These are phyloP conservation scores for Neonectria magnoliae DNA, from an alignment of 2,329 filamentous ascomycete genomes.

Conservation along the genomic window DNA sequence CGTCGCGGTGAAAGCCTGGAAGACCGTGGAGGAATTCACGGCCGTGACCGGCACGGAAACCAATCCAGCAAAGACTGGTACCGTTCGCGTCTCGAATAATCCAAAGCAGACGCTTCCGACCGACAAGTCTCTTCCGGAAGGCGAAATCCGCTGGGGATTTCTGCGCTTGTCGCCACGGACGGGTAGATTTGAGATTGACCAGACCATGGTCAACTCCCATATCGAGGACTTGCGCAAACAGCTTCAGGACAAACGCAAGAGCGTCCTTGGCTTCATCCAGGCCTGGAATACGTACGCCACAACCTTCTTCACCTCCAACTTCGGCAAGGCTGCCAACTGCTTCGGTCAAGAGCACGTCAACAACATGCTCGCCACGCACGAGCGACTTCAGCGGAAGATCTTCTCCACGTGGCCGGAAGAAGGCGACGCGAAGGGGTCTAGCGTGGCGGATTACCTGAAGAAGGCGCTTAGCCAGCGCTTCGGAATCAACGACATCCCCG, in stretches of 20 bases:
- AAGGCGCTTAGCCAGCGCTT: conserved; percentile 63
- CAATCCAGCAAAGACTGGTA: conserved; percentile 62
- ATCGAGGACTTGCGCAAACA: conserved; percentile 68
- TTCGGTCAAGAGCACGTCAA: conserved; percentile 63
- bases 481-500: conserved; percentile 53
- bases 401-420: conserved; percentile 51
- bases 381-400: conserved; percentile 58
- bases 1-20: conserved; percentile 67
- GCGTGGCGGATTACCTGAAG: conserved; percentile 66
- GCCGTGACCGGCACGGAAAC: conserved; percentile 65
- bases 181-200: conserved; percentile 69
- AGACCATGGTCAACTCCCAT: conserved; percentile 66
- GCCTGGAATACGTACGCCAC: conserved; percentile 64
- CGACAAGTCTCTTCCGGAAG: conserved; percentile 54
- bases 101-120: conserved; percentile 29
- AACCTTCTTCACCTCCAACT: conserved; percentile 63
- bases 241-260: conserved; percentile 62
- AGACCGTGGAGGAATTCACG: conserved; percentile 64
- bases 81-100: conserved; percentile 52
- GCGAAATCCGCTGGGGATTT: conserved; percentile 65
- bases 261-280: conserved; percentile 57
- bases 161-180: conserved; percentile 62
- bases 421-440: conserved; percentile 41
- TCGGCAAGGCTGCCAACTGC: conserved; percentile 62
- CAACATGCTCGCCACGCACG: conserved; percentile 60